Conservation (phyloP, 164 flowering plant genomes). For the Magnolia officinalis region DNA sequence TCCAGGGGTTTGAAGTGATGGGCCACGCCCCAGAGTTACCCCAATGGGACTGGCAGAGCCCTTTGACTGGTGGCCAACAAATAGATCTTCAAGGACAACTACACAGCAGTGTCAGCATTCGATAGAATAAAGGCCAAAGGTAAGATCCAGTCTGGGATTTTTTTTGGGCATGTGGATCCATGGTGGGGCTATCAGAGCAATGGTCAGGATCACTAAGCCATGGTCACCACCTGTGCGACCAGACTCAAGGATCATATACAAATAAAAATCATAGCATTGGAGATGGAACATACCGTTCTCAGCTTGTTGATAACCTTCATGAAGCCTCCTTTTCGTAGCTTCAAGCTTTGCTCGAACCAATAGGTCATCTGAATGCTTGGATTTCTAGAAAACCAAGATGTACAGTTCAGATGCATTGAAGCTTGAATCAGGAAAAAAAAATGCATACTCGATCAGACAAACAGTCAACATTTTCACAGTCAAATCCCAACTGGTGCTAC, state of each 20-base stretch:
- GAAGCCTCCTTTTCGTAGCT: slow-evolving; percentile 65
- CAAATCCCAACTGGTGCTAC: not conserved
- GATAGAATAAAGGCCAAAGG: not conserved
- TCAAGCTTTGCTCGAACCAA: slow-evolving; percentile 49
- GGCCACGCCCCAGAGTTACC: not conserved
- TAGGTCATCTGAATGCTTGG: slow-evolving; percentile 36
- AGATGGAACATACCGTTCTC: slow-evolving; percentile 51
- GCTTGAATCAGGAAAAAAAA: not conserved
- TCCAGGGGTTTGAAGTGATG: not conserved
- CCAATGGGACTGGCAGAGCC: not conserved
- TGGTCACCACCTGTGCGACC: not conserved
- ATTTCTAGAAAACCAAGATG: slow-evolving; percentile 34
- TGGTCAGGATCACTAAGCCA: not conserved
- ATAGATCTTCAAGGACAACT: too few species aligned
- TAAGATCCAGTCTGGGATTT: not conserved
- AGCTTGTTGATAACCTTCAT: slow-evolving; percentile 72
- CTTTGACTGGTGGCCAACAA: too few species aligned
- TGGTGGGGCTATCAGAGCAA: not conserved
- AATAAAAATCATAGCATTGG: not conserved
- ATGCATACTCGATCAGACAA: slow-evolving; percentile 1
- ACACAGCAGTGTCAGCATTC: too few species aligned
- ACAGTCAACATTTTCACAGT: too few species aligned
- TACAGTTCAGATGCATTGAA: not conserved
- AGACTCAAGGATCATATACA: not conserved
- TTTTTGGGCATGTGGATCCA: not conserved